These are phyloP conservation scores for Saussurea involucrata DNA, from an alignment of 129 eudicot genomes.

Conservation along the genomic window DNA sequence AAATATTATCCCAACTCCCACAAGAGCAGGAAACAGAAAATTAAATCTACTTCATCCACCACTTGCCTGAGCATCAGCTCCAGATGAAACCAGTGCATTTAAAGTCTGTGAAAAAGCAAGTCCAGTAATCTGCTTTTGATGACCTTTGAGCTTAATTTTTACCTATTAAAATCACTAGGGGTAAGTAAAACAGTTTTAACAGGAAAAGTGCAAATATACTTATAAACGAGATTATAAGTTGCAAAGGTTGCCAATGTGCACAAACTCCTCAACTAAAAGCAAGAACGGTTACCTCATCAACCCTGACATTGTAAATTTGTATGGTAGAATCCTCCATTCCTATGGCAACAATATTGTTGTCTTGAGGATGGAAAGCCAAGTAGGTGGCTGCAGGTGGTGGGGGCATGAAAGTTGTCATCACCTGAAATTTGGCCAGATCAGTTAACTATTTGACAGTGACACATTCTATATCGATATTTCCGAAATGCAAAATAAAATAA, in stretches of 20 bases:
- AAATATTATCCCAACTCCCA: neutral
- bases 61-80: conserved; percentile 87
- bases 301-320: conserved; percentile 73
- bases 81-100: conserved; percentile 70
- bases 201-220: neutral
- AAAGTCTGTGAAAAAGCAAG: conserved; percentile 76
- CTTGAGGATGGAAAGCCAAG: conserved; percentile 88
- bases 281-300: conserved; percentile 59
- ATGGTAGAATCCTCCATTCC: conserved; percentile 87
- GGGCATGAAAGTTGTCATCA: conserved; percentile 87
- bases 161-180: conserved; percentile 38
- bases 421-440: conserved; percentile 33
- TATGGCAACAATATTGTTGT: conserved; percentile 76
- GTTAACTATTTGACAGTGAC: conserved; percentile 1
- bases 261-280: neutral
- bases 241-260: neutral
- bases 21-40: neutral
- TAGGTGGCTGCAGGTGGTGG: conserved; percentile 84
- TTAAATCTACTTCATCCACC: neutral
- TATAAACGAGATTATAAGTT: neutral
- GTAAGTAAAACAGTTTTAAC: neutral
- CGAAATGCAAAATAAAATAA: neutral
- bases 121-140: conserved; percentile 69
- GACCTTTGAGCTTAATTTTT: conserved; percentile 73
- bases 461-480: neutral